Percentiles rank a stretch among this genome's conserved stretches.
These are phyloP conservation scores for Apiospora saccharicola DNA, from an alignment of 2,329 filamentous ascomycete genomes.

Conservation along the genomic window DNA sequence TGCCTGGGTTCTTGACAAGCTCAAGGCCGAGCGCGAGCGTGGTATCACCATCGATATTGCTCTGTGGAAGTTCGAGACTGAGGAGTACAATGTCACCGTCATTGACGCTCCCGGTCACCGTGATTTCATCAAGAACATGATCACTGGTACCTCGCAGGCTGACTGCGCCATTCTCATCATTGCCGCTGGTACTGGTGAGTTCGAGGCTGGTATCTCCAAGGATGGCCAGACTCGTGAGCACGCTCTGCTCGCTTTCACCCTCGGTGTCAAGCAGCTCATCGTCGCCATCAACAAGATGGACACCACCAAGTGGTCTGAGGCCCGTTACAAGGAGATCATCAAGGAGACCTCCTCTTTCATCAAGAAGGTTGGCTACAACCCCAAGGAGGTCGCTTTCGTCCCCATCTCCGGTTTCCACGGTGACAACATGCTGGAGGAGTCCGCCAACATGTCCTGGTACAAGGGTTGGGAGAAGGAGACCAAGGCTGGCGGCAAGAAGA, in stretches of 20 bases:
- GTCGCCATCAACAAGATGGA: conserved; percentile 99
- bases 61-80: conserved; percentile 99
- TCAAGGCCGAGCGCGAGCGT: conserved; percentile 99
- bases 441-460: conserved; percentile 99
- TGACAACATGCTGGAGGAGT: conserved; percentile 97
- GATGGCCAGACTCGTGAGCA: conserved; percentile 99
- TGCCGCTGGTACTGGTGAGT: conserved; percentile 99
- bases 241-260: conserved; percentile 99
- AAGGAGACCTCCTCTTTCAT: conserved; percentile 99
- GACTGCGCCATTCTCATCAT: conserved; percentile 99
- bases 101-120: conserved; percentile 99
- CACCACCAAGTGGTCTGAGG: conserved; percentile 97
- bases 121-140: conserved; percentile 99
- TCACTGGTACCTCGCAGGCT: conserved; percentile 99
- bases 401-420: conserved; percentile 99
- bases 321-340: conserved; percentile 98
- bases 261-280: conserved; percentile 99
- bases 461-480: conserved; percentile 99
- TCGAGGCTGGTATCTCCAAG: conserved; percentile 99
- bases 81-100: conserved; percentile 97
- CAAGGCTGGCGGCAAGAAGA: conserved; percentile 68
- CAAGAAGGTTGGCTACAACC: conserved; percentile 99
- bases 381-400: conserved; percentile 97
- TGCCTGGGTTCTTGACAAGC: conserved; percentile 99
- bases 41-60: conserved; percentile 99